These are phyloP conservation scores for Hortaea sp. DNA, from an alignment of 2,329 filamentous ascomycete genomes.

Conservation along the genomic window DNA sequence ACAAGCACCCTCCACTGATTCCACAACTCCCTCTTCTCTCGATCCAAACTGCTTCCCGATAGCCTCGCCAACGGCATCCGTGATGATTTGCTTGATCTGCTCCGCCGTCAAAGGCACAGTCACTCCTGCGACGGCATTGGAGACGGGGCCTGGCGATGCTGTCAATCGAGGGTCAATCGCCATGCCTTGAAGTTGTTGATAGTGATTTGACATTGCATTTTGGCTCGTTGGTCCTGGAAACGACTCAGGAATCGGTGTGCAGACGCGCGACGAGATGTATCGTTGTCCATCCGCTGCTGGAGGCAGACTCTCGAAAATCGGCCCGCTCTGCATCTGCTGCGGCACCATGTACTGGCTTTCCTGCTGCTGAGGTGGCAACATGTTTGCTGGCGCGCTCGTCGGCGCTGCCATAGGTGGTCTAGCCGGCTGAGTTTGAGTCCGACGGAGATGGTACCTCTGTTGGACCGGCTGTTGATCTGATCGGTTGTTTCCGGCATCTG, in stretches of 20 bases:
- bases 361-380: conserved; percentile 1
- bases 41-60: neutral
- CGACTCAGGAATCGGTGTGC: conserved; percentile 7
- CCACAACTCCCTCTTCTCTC: neutral
- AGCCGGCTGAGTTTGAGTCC: conserved; percentile 7
- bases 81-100: conserved; percentile 7
- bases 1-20: neutral
- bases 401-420: neutral
- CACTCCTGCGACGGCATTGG: neutral
- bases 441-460: conserved; percentile 8
- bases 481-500: neutral
- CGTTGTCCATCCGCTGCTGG: conserved; percentile 2
- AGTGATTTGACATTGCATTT: too few relatives aligned
- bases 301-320: conserved; percentile 2
- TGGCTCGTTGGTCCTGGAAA: neutral
- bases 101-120: conserved; percentile 6
- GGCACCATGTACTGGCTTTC: neutral
- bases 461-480: conserved; percentile 1
- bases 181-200: too few relatives aligned
- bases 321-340: neutral
- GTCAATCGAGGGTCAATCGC: conserved; percentile 2
- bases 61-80: conserved; percentile 7
- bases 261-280: conserved; percentile 10
- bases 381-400: neutral
- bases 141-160: too few relatives aligned